Conservation (phyloP, 768 basidiomycete genomes). For the Albatrellus ellisii region DNA sequence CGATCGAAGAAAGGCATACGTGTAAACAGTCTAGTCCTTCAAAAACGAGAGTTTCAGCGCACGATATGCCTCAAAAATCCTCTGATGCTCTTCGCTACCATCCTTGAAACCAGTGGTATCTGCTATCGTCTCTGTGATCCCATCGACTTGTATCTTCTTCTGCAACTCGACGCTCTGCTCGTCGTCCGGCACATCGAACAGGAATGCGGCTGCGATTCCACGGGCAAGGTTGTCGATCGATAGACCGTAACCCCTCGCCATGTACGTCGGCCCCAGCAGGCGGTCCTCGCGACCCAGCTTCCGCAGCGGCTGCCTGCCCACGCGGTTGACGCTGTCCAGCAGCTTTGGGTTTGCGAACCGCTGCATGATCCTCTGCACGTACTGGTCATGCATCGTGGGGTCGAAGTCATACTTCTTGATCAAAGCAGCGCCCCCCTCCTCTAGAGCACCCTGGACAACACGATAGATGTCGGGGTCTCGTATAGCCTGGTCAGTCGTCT, state of each 20-base stretch:
- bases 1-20: too few species aligned
- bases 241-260: slow-evolving; percentile 22
- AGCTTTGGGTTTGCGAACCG: slow-evolving; percentile 25
- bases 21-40: too few species aligned
- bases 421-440: slow-evolving; percentile 26
- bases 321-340: slow-evolving; percentile 24
- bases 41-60: too few species aligned
- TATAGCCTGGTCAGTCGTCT: slow-evolving; percentile 22
- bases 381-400: slow-evolving; percentile 15
- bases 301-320: slow-evolving; percentile 26
- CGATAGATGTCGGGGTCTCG: slow-evolving; percentile 18
- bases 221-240: slow-evolving; percentile 20
- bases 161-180: slow-evolving; percentile 22
- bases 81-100: slow-evolving; percentile 13
- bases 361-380: slow-evolving; percentile 21
- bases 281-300: slow-evolving; percentile 25
- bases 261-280: slow-evolving; percentile 23
- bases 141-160: slow-evolving; percentile 16
- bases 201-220: slow-evolving; percentile 25
- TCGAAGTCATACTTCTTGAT: slow-evolving; percentile 19
- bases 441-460: slow-evolving; percentile 21
- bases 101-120: slow-evolving; percentile 20
- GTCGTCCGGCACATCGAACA: slow-evolving; percentile 22
- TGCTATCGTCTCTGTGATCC: slow-evolving; percentile 18
- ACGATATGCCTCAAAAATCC: slow-evolving; percentile 15